phyloP scores from a whole-genome alignment of 2,329 filamentous ascomycete species.

The Monilinia aucupariae region DNA sequence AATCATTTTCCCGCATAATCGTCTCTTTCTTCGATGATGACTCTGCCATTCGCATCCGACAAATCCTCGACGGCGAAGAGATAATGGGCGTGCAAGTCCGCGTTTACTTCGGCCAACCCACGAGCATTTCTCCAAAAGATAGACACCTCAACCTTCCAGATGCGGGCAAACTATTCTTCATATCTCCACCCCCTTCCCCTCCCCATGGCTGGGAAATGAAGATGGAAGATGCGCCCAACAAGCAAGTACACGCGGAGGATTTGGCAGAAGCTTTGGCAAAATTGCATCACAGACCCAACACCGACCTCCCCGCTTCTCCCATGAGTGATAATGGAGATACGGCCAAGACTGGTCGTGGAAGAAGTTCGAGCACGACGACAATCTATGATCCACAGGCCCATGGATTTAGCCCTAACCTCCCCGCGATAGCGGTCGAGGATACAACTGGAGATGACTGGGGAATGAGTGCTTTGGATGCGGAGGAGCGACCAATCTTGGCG shows the following conservation, averaged over 20 bases:
- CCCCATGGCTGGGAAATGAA: slow-evolving; percentile 65
- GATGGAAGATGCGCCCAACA: slow-evolving; percentile 65
- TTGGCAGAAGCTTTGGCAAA: slow-evolving; percentile 60
- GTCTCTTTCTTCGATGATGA: slow-evolving; percentile 69
- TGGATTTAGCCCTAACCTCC: slow-evolving; percentile 50
- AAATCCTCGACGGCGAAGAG: slow-evolving; percentile 67
- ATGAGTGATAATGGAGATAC: slow-evolving; percentile 36
- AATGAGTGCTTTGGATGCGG: slow-evolving; percentile 40
- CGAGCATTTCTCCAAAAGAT: slow-evolving; percentile 49
- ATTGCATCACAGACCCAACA: slow-evolving; percentile 44
- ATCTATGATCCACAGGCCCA: slow-evolving; percentile 59
- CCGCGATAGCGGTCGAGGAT: slow-evolving; percentile 62
- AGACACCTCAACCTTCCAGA: slow-evolving; percentile 61
- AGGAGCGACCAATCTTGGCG: slow-evolving; percentile 46
- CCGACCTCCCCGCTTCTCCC: slow-evolving; percentile 40
- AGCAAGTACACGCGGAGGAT: slow-evolving; percentile 63
- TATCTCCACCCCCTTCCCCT: slow-evolving; percentile 62
- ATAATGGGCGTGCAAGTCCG: slow-evolving; percentile 65
- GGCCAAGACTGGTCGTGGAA: slow-evolving; percentile 31
- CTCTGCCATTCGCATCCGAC: slow-evolving; percentile 64
- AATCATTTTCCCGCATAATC: slow-evolving; percentile 76
- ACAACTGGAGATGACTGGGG: slow-evolving; percentile 47
- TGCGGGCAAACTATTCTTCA: slow-evolving; percentile 67
- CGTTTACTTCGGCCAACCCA: slow-evolving; percentile 63
- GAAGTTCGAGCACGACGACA: slow-evolving; percentile 59